Evolutionary conservation across 495 filamentous ascomycete species (phyloP).

Genomic region (Podospora appendiculata): DNA sequence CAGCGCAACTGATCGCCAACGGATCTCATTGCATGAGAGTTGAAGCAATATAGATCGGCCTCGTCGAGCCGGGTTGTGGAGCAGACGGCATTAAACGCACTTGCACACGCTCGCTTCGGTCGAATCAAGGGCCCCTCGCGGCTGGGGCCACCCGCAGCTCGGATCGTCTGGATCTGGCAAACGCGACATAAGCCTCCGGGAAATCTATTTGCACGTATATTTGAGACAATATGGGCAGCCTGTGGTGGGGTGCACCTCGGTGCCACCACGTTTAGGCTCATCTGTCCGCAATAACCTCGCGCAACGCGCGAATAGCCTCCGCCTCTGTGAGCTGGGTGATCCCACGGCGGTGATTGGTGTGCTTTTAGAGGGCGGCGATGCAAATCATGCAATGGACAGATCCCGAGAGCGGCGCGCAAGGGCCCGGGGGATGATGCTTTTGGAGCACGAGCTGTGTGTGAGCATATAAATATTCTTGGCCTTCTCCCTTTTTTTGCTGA

Average conservation of each 20-base stretch:
- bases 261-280: neutral
- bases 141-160: neutral
- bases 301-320: neutral
- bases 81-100: neutral
- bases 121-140: neutral
- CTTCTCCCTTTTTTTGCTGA: neutral
- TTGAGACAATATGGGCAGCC: neutral
- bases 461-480: neutral
- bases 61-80: neutral
- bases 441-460: neutral
- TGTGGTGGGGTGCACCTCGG: neutral
- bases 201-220: neutral
- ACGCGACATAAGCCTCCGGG: conserved; percentile 5
- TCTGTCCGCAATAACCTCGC: too few species aligned
- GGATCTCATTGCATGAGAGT: too few species aligned
- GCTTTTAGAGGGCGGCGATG: too few species aligned
- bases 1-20: too few species aligned
- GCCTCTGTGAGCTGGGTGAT: neutral
- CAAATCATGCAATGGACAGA: neutral
- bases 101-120: neutral
- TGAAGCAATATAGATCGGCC: neutral
- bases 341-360: neutral
- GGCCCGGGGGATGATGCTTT: too few species aligned
- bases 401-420: neutral
- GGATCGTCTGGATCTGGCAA: conserved; percentile 6